A percentile compares a stretch with the other conserved stretches of the same genome.
These are phyloP conservation scores for Ophiosphaerella korrae DNA, from an alignment of 2,329 filamentous ascomycete genomes.

Conservation along the genomic window DNA sequence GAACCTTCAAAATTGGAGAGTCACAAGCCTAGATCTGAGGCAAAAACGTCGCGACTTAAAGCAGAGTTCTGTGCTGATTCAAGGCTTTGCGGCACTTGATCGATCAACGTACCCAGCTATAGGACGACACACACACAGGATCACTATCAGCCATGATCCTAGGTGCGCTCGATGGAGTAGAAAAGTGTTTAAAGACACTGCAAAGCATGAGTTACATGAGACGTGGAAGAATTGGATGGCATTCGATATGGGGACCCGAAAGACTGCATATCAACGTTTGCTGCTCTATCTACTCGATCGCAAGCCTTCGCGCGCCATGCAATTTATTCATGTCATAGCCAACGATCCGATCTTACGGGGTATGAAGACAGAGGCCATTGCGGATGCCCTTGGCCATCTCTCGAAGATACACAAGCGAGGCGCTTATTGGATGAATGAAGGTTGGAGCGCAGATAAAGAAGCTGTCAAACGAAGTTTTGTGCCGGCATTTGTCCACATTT, in stretches of 20 bases:
- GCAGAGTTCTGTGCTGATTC: conserved; percentile 6
- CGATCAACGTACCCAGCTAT: conserved; percentile 21
- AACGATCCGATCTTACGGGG: conserved; percentile 32
- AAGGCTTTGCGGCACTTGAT: conserved; percentile 36
- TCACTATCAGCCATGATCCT: conserved; percentile 28
- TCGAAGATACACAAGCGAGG: conserved; percentile 36
- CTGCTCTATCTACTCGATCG: conserved; percentile 39
- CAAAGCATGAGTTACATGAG: conserved; percentile 8
- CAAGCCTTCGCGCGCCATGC: conserved; percentile 30
- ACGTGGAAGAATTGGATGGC: conserved; percentile 26
- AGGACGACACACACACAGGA: conserved; percentile 15
- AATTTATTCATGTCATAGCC: conserved; percentile 32
- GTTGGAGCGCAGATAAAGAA: conserved; percentile 14
- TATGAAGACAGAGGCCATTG: conserved; percentile 42
- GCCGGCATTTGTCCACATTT: conserved; percentile 30
- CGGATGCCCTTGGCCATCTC: conserved; percentile 55
- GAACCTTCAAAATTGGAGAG: conserved; percentile 18
- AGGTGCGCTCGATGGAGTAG: conserved; percentile 14
- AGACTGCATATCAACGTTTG: conserved; percentile 21
- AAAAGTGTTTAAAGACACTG: conserved; percentile 16
- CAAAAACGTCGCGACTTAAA: background rate
- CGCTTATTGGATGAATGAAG: conserved; percentile 19
- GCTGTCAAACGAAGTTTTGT: conserved; percentile 24
- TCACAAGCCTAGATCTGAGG: conserved; percentile 12
- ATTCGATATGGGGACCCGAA: conserved; percentile 17